A percentile compares a stretch with the other conserved stretches of the same genome.
Conservation (phyloP, 441 rosid species). For the Aleurites moluccanus region DNA sequence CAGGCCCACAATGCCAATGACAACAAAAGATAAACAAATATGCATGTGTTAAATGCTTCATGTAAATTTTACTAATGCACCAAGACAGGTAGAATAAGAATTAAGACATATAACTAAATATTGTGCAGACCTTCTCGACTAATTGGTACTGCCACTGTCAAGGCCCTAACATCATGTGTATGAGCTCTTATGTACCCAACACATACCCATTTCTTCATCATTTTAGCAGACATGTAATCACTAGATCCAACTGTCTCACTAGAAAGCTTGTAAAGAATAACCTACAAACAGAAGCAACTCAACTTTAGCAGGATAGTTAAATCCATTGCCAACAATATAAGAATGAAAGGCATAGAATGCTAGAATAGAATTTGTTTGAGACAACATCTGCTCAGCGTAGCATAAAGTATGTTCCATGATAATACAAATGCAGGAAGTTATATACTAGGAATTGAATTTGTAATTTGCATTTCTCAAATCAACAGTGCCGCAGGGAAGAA, state of each 20-base stretch:
- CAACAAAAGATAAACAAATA: neutral
- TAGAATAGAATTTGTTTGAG: neutral
- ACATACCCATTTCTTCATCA: conserved; percentile 78
- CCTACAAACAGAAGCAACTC: conserved; percentile 42
- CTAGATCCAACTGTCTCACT: conserved; percentile 34
- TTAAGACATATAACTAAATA: conserved; percentile 21
- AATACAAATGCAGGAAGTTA: neutral
- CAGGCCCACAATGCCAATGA: neutral
- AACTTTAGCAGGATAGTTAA: conserved; percentile 22
- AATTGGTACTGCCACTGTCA: conserved; percentile 83
- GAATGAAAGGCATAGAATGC: neutral
- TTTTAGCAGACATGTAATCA: conserved; percentile 39
- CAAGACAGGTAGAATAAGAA: neutral
- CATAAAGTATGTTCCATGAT: neutral
- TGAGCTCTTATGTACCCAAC: conserved; percentile 83
- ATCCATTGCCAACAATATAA: neutral
- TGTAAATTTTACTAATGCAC: neutral
- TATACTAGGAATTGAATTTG: neutral
- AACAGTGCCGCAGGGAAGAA: neutral
- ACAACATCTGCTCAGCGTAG: neutral
- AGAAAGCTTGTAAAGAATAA: conserved; percentile 76
- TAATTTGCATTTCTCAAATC: neutral
- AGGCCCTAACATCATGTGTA: conserved; percentile 90
- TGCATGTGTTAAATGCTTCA: neutral
- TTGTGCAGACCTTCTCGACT: conserved; percentile 63